These are phyloP conservation scores for Pittosporum tobira DNA, from an alignment of 129 eudicot genomes.

Conservation along the genomic window DNA sequence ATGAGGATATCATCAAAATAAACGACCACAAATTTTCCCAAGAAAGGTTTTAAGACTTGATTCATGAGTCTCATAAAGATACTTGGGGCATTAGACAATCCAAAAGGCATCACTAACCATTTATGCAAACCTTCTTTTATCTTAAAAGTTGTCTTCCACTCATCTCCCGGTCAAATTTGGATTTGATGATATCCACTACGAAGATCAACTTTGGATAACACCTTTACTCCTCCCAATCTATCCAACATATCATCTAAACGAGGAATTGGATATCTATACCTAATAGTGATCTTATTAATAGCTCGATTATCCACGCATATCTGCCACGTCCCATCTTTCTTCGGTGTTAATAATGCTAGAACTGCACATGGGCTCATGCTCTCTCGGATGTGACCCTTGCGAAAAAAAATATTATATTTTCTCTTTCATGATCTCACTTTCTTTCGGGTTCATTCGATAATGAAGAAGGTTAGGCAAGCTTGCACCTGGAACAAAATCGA, in stretches of 20 bases:
- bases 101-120: too few relatives aligned
- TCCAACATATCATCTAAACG: constrained; percentile 11
- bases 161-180: too few relatives aligned
- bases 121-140: too few relatives aligned
- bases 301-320: constrained; percentile 7
- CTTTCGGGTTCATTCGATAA: constrained; percentile 9
- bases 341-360: background rate
- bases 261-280: background rate
- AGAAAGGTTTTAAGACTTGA: too few relatives aligned
- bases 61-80: background rate
- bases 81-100: too few relatives aligned
- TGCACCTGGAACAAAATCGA: background rate
- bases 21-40: too few relatives aligned
- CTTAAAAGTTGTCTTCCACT: too few relatives aligned
- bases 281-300: background rate
- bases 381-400: background rate
- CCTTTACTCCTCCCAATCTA: background rate
- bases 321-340: background rate
- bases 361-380: constrained; percentile 5
- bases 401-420: background rate
- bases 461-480: constrained; percentile 1
- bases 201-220: background rate
- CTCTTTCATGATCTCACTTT: background rate
- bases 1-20: too few relatives aligned
- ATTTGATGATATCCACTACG: background rate